Percentiles rank a stretch among this genome's conserved stretches.
Evolutionary conservation across 2,329 filamentous ascomycete species (phyloP).

Genomic region (Claviceps purpurea): DNA sequence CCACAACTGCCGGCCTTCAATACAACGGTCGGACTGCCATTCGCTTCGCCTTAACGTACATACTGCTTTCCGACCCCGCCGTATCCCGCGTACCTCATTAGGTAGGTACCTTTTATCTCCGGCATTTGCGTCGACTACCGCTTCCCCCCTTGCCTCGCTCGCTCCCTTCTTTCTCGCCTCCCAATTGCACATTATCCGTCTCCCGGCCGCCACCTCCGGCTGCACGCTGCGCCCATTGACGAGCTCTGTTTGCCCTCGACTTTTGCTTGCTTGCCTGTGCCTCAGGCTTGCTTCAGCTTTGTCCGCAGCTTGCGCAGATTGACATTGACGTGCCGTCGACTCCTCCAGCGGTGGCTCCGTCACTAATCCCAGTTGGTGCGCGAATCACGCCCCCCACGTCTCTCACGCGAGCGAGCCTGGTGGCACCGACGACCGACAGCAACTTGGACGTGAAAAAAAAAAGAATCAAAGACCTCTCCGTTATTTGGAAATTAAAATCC

Average conservation of each 20-base stretch:
- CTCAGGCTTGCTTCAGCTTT: too few species aligned
- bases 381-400: constrained; percentile 2
- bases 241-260: too few species aligned
- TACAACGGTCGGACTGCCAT: neutral
- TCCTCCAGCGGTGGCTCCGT: neutral
- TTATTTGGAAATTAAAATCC: neutral
- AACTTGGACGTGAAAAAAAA: neutral
- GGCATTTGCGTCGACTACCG: neutral
- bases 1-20: neutral
- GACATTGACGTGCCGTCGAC: neutral
- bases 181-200: neutral
- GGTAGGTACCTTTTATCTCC: neutral
- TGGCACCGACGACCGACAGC: neutral
- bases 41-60: neutral
- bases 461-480: neutral
- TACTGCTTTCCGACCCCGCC: neutral
- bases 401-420: neutral
- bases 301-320: too few species aligned
- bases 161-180: neutral
- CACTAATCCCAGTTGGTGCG: constrained; percentile 2
- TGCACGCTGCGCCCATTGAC: neutral
- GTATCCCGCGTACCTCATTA: neutral
- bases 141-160: neutral
- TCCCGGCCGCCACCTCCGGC: neutral
- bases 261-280: too few species aligned